These are phyloP conservation scores for Gossypioides kirkii DNA, from an alignment of 345 rosid species.

Conservation along the genomic window DNA sequence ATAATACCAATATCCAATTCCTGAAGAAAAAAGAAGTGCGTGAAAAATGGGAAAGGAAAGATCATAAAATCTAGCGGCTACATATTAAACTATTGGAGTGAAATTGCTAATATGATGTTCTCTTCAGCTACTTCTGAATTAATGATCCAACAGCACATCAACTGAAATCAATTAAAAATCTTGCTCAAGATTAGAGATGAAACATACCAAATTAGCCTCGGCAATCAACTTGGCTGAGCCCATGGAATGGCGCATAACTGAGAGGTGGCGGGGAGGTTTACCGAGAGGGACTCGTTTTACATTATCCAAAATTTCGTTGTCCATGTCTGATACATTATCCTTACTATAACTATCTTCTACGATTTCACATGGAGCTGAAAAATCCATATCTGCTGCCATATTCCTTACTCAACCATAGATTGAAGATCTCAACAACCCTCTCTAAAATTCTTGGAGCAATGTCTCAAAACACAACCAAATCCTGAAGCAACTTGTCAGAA, in stretches of 20 bases:
- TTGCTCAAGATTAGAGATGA: neutral
- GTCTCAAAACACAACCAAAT: neutral
- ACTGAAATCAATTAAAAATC: neutral
- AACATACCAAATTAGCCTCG: conserved; percentile 49
- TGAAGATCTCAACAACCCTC: conserved; percentile 8
- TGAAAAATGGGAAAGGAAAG: neutral
- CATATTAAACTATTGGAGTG: neutral
- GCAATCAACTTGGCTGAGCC: conserved; percentile 40
- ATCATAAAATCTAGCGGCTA: neutral
- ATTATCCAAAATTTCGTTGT: conserved; percentile 42
- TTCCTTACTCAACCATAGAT: conserved; percentile 39
- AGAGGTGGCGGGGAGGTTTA: conserved; percentile 76
- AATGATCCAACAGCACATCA: neutral
- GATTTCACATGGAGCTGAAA: conserved; percentile 39
- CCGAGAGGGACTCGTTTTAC: conserved; percentile 41
- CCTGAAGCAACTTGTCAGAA: neutral
- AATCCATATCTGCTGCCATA: conserved; percentile 60
- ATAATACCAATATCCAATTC: conserved; percentile 51
- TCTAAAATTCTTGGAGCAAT: neutral
- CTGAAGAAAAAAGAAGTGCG: conserved; percentile 30
- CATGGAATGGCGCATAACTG: conserved; percentile 39
- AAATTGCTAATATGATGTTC: neutral
- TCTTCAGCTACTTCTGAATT: neutral
- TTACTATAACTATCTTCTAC: conserved; percentile 44
- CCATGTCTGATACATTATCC: conserved; percentile 34